Evolutionary conservation across 164 flowering plant species (phyloP), one percentile per base, ranked within the genome.

Genomic region (Magnolia sinica): DNA sequence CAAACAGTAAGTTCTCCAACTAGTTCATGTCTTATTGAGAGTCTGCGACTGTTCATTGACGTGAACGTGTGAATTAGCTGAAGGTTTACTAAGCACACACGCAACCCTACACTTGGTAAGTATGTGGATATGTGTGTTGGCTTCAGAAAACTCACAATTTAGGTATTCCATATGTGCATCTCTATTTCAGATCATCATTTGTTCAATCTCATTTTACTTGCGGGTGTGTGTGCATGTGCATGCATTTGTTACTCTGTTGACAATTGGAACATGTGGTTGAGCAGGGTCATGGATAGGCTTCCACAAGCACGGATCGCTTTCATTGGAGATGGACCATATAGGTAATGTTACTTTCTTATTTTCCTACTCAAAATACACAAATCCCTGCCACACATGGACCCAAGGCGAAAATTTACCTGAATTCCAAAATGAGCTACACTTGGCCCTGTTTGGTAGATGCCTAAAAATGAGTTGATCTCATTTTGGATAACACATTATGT

Each of bases 261-360:
- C 74, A 22, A 73, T 72, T 79, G 63, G 64, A n/a, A 14, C 16
- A 14, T 37, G 52, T 80, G 65, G 72, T 82, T 80, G 78, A 70
- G 76, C 92, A 96, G 99, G 75, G 86, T 94, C 79, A 92, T 96
- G 99, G 98, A 94, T 69, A 84, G 81, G 76, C 87, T 96, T 76
- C 99, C 98, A 27, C 91, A 87, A 70, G 98, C 87, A 31, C 86
- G 98, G 68, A 92, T 96, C 73, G 99, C 99, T 74, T 91, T 96
- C 70, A 85, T 96, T 79, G 99, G 99, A 73, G 99, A 96, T 86
- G 99, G 99, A 4, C 99, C 99, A 20, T 91, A 96, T 78, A 90
- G 97, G 99, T 96, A 82, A 75, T 74, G 4, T 55, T 55, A 55
- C 19, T 3, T 55, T 55, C 18, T 55, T 55, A 16, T 37, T 37